A percentile compares a stretch with the other conserved stretches of the same genome.
Conservation (phyloP, 305 asterid genomes). For the Euphrasia arctica region DNA sequence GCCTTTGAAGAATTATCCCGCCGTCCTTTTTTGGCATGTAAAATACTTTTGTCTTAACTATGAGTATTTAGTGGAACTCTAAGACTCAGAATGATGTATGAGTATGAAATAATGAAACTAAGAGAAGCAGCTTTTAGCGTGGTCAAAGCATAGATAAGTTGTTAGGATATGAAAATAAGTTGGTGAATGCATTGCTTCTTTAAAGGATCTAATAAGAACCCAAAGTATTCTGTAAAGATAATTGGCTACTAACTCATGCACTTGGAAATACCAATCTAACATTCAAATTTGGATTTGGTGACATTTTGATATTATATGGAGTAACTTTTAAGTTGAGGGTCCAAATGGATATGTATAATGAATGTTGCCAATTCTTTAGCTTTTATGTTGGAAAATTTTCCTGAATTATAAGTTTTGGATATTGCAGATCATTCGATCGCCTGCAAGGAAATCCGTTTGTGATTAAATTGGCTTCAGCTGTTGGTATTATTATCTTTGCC, state of each 20-base stretch:
- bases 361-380: constrained; percentile 1
- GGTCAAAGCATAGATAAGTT: neutral
- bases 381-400: constrained; percentile 24
- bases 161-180: neutral
- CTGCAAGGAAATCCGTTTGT: constrained; percentile 56
- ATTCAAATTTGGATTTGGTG: constrained; percentile 10
- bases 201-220: constrained; percentile 6
- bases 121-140: neutral
- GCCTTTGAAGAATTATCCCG: constrained; percentile 8
- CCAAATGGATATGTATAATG: constrained; percentile 16
- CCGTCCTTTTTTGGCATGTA: constrained; percentile 3
- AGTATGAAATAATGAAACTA: constrained; percentile 7
- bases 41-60: neutral
- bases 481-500: constrained; percentile 69
- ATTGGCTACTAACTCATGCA: constrained; percentile 13
- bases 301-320: constrained; percentile 15
- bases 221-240: constrained; percentile 14
- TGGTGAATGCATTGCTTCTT: neutral
- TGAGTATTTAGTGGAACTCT: neutral
- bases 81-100: constrained; percentile 3
- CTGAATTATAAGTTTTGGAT: constrained; percentile 26
- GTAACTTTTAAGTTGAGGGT: constrained; percentile 5
- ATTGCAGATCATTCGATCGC: constrained; percentile 60
- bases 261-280: constrained; percentile 20
- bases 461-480: constrained; percentile 73